Base-by-base conservation (phyloP, 2,329 filamentous ascomycete genomes). In the Colletotrichum paranaense region DNA sequence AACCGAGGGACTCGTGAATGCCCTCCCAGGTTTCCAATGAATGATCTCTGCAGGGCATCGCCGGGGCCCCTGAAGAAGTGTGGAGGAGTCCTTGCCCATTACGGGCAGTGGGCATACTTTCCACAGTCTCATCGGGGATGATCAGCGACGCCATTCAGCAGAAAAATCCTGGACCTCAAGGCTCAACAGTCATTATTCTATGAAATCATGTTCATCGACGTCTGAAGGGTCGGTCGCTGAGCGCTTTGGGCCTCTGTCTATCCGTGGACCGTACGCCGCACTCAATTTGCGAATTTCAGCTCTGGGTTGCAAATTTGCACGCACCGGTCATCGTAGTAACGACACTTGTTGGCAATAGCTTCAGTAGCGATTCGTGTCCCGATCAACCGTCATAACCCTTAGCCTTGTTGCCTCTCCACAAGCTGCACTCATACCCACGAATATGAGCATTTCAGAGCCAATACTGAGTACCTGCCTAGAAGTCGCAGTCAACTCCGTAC, bases 1-100 rank as follows among this genome's bases (percentile, higher is more conserved):
- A 16, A 64, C 46, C 38, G 26, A 72, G 59, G 70, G 42, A 42
- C 60, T 65, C 67, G 67, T 62, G 70, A 60, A 58, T 53, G n/a
- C 58, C 52, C 24, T 63, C 28, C 69, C 53, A 59, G 69, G 52
- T 64, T 69, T 26, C 38, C 38, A 62, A 57, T 70, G 67, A 70
- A 73, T 70, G 60, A 73, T 73, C 60, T 73, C 60, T 73, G 55
- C 60, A 64, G 55, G 67, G 55, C 55, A 65, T 73, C 46, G 70
- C 67, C n/a, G 24, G 60, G 70, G 42, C 60, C 70, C 67, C 70
- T 65, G 53, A 52, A 49, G 32, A n/a, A 24, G 69, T 59, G 66
- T 60, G 69, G 59, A 68, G 70, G 70, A 63, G 57, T 24, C 64
- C 63, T 72, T 68, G 52, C 69, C 69, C 62, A 52, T 63, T 68